These are phyloP conservation scores for Komagataella mondaviorum DNA, from an alignment of 805 yeast genomes.

Conservation along the genomic window DNA sequence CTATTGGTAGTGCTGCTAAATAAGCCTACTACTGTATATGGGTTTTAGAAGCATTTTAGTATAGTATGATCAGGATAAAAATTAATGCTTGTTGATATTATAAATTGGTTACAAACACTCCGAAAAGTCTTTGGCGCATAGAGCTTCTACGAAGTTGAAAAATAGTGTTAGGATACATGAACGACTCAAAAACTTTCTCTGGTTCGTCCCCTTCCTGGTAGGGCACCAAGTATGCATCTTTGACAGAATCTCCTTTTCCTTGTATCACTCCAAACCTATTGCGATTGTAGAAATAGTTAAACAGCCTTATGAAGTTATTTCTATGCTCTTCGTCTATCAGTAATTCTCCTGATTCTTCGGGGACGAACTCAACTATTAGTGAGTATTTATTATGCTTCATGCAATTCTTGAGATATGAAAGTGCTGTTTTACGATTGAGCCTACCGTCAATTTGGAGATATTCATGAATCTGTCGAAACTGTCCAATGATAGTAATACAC, in stretches of 20 bases:
- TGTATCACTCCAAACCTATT: conserved; percentile 49
- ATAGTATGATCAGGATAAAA: conserved; percentile 1
- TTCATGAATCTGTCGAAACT: conserved; percentile 1
- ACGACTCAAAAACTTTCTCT: background rate
- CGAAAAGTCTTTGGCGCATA: background rate
- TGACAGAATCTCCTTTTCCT: conserved; percentile 32
- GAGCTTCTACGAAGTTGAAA: background rate
- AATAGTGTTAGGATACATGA: background rate
- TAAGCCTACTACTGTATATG: conserved; percentile 51
- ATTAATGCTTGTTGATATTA: background rate
- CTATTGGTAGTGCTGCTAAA: conserved; percentile 92
- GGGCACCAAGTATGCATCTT: conserved; percentile 51
- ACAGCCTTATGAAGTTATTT: conserved; percentile 18
- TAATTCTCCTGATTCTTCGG: conserved; percentile 6
- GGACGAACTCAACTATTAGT: conserved; percentile 29
- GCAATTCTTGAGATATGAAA: conserved; percentile 32
- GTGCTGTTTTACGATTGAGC: conserved; percentile 39
- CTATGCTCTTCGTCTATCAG: conserved; percentile 11
- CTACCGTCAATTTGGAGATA: conserved; percentile 47
- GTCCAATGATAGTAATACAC: background rate
- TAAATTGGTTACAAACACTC: conserved; percentile 5
- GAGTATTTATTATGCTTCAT: conserved; percentile 37
- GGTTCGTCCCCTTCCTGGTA: background rate
- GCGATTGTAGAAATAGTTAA: conserved; percentile 30
- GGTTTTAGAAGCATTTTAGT: conserved; percentile 1